A percentile compares a stretch with the other conserved stretches of the same genome.
These are phyloP conservation scores for Daldinia vernicosa DNA, from an alignment of 495 filamentous ascomycete species.

Conservation along the genomic window DNA sequence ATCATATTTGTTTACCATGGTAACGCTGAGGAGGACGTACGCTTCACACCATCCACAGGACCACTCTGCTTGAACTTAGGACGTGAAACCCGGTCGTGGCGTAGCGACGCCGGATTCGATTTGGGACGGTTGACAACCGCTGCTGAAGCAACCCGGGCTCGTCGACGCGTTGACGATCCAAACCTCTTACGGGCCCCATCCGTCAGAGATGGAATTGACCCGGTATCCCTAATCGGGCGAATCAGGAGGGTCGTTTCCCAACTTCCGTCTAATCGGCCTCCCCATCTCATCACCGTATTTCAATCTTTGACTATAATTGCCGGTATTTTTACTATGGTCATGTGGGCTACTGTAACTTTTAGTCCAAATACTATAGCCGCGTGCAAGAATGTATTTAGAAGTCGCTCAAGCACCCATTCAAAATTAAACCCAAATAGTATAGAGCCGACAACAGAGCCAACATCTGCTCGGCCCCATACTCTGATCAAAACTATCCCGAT, in stretches of 20 bases:
- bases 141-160: background rate
- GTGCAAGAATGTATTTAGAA: background rate
- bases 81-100: background rate
- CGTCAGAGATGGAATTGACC: background rate
- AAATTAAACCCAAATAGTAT: background rate
- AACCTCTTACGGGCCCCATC: background rate
- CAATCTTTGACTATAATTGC: background rate
- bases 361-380: background rate
- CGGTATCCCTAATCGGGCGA: background rate
- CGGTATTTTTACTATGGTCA: background rate
- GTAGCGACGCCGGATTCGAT: background rate
- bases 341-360: background rate
- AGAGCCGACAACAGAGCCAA: background rate
- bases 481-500: background rate
- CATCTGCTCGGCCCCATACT: background rate
- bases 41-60: background rate
- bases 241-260: background rate
- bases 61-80: background rate
- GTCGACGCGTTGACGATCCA: background rate
- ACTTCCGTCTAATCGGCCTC: background rate
- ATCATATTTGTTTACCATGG: conserved; percentile 11
- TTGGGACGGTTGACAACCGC: background rate
- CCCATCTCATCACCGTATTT: background rate
- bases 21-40: background rate
- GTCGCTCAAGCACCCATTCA: background rate